Evolutionary conservation across 495 filamentous ascomycete genomes (phyloP), one percentile per base, ranked within the genome.

Genomic region (Trichocladium uniseriatum): DNA sequence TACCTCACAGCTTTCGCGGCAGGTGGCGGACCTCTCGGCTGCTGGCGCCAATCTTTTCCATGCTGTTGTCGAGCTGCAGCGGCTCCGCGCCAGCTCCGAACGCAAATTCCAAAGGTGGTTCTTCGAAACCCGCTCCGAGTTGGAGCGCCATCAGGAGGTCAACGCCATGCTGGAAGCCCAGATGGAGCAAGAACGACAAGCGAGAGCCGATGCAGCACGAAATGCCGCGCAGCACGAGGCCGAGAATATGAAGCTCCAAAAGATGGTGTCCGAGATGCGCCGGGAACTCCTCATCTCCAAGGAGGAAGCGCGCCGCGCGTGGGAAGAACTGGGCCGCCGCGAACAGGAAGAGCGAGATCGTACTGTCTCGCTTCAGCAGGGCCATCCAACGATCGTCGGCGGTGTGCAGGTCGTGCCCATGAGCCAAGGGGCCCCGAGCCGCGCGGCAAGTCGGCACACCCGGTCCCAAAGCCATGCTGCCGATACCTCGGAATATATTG

Each of bases 41-140:
- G 92, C 92, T 5, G 92, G 92, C 20, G 94, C 92, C 18, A 98
- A 97, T 59, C 76, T 98, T 6, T 98, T 98, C 64, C 92, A 97
- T 62, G 92, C 94, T 6, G 90, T 98, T 2, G 91, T 98, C 13
- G 92, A 98, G 62, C 71, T 98, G 28, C 92, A 98, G 59, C 83
- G 92, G n/a, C 75, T 98, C 13, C 87, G 92, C 18, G 92, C 94
- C 16, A 94, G 87, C 18, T 95, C 89, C 1, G 94, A 97, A 65
- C 79, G 94, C 31, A 97, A 97, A 61, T 98, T 98, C 63, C 94
- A 97, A 65, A 82, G 94, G 35, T 98, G 92, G 92, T 96, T 96
- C 68, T 94, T 94, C 61, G 92, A 98, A 57, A 94, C 87, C 2
- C 80, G 90, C 38, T 75, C 80, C 34, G 89, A 96, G 48, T 79